Conservation (phyloP, 352 stramenopile genomes). For the Globisporangium canariense region DNA sequence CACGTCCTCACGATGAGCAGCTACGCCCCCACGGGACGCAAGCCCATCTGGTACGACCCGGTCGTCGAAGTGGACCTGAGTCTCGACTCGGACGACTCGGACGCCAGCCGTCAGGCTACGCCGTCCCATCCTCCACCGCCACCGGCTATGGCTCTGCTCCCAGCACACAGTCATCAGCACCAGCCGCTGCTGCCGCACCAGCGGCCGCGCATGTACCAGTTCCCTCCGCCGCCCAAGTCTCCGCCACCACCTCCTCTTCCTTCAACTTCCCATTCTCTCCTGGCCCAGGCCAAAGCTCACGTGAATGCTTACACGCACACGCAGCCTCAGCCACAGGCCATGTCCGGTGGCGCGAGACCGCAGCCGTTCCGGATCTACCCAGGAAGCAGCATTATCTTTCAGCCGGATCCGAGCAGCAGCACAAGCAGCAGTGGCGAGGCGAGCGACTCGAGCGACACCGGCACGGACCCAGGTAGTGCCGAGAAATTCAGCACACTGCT, state of each 20-base stretch:
- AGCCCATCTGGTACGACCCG: constrained; percentile 20
- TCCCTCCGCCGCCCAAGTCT: constrained; percentile 11
- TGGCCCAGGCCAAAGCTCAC: background rate
- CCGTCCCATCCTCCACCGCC: background rate
- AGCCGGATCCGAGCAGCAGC: constrained; percentile 16
- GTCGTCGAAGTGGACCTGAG: constrained; percentile 16
- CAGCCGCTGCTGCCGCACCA: background rate
- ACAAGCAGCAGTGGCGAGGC: constrained; percentile 19
- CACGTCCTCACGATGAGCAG: constrained; percentile 4
- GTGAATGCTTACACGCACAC: background rate
- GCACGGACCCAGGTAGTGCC: constrained; percentile 20
- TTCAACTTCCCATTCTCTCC: background rate
- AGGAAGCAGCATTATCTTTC: constrained; percentile 16
- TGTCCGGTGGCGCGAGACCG: background rate
- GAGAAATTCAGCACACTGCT: constrained; percentile 14
- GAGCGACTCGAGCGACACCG: constrained; percentile 36
- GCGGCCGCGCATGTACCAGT: constrained; percentile 7
- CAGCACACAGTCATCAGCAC: background rate
- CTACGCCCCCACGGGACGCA: constrained; percentile 9
- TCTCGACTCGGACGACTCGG: constrained; percentile 16
- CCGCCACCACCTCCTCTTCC: background rate
- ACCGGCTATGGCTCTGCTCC: background rate
- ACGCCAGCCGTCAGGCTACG: background rate
- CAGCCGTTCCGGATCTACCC: constrained; percentile 17
- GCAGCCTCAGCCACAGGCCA: background rate